Base-by-base conservation (phyloP, 371 early-diverging fungal genomes). In the Encephalitozoon cuniculi region DNA sequence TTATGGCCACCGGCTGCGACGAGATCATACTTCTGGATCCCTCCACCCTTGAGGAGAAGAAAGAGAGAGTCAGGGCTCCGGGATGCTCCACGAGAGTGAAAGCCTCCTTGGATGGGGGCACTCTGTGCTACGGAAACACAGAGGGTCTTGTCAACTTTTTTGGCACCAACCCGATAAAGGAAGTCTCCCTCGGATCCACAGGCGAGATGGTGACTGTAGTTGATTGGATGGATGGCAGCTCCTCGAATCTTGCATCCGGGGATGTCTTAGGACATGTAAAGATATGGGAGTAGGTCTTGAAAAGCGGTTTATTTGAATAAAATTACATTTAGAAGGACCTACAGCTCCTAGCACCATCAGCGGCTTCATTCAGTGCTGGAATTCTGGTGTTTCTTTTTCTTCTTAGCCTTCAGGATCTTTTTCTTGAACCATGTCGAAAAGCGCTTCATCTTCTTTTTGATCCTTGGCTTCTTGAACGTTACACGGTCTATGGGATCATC, bases 381-480 rank as follows among this genome's bases (percentile, higher is more conserved):
- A 18, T 46, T 21, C 7, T 7, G 12, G 2, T n/a, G 21, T 2
- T 18, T 15, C 15, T 15, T 6, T 21, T 46, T 46, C 49, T 9
- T 15, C 15, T 46, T 46, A 46, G n/a, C 2, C 49, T 46, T 46
- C 21, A 21, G 18, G 21, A 46, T n/a, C 49, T 46, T 46, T 21
- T 15, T 46, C 49, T 46, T 46, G 49, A 46, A 18, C 5, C 12
- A 21, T 3, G 49, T 18, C 2, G 4, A n/a, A 46, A 46, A 7
- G 18, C 49, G 49, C 21, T 46, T 46, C 49, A 46, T 15, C 21
- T 46, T 46, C 49, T 46, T 46, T 21, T 46, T 59, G 28, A 37
- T 59, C 28, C 37, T 59, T 59, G 59, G 32, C 59, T n/a, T 37
- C 59, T 59, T 39, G 59, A 59, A 59, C 11, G n/a, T 59, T 3